Evolutionary conservation across 495 filamentous ascomycete genomes (phyloP).

Genomic region (Lichina pygmaea): DNA sequence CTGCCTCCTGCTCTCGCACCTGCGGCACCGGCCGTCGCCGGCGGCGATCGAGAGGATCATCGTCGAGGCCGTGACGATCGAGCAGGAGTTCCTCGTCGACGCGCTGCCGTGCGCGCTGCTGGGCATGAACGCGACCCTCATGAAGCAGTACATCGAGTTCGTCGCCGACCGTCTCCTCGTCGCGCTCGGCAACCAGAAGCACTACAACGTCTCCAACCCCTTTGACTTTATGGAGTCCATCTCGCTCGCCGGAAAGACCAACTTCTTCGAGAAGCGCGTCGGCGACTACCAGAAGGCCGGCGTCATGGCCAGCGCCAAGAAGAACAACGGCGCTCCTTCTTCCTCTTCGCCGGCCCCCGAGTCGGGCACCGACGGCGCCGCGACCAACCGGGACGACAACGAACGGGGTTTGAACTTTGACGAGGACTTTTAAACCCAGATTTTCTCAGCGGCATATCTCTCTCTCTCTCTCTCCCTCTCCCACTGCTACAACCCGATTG

Average conservation of each 20-base stretch:
- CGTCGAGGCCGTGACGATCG: slow-evolving; percentile 73
- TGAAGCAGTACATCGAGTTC: slow-evolving; percentile 99
- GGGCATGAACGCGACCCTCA: slow-evolving; percentile 89
- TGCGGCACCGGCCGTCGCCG: slow-evolving; percentile 69
- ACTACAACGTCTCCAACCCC: slow-evolving; percentile 77
- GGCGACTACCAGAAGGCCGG: slow-evolving; percentile 99
- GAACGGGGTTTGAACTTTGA: slow-evolving; percentile 75
- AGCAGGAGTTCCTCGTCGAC: slow-evolving; percentile 95
- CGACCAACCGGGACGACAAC: slow-evolving; percentile 24
- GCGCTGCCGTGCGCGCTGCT: slow-evolving; percentile 77
- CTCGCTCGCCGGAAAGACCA: slow-evolving; percentile 94
- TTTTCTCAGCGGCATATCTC: no score
- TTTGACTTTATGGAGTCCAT: slow-evolving; percentile 99
- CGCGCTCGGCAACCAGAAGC: slow-evolving; percentile 76
- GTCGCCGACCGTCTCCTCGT: slow-evolving; percentile 87
- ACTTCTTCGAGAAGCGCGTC: slow-evolving; percentile 99
- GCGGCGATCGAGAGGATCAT: slow-evolving; percentile 68
- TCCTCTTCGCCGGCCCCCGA: background rate
- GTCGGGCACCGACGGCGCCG: slow-evolving; percentile 18
- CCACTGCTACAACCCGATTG: no score
- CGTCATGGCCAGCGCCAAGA: slow-evolving; percentile 86
- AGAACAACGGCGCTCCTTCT: slow-evolving; percentile 19
- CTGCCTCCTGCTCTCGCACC: slow-evolving; percentile 83
- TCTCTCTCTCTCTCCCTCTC: no score
- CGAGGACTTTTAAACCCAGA: slow-evolving; percentile 66